Evolutionary conservation across 1,284 basidiomycete species (phyloP).

Genomic region (Violaceomyces palustris): DNA sequence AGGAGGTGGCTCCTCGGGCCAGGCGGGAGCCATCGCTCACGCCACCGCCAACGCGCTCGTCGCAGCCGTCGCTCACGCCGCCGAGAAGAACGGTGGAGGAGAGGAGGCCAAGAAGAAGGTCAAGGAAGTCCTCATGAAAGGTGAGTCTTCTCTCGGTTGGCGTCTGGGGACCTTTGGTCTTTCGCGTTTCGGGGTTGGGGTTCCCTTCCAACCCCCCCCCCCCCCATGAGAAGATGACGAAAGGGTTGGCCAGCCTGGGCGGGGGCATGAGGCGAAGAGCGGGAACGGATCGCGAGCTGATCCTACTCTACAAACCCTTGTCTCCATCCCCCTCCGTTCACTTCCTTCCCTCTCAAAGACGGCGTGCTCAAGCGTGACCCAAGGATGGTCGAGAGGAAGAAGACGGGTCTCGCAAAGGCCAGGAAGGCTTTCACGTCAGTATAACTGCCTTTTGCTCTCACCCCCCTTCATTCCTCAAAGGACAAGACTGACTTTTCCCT

Average conservation of each 20-base stretch:
- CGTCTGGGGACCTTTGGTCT: background rate
- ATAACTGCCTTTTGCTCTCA: conserved; percentile 6
- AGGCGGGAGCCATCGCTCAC: conserved; percentile 81
- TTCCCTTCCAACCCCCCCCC: too few relatives aligned
- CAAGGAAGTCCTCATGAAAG: conserved; percentile 65
- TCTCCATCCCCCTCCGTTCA: background rate
- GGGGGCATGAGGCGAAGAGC: too few relatives aligned
- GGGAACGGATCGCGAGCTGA: too few relatives aligned
- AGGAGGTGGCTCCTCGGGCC: conserved; percentile 83
- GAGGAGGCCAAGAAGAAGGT: conserved; percentile 21
- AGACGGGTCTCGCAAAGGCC: conserved; percentile 85
- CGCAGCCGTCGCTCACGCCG: conserved; percentile 15
- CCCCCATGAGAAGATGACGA: too few relatives aligned
- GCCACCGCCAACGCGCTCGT: conserved; percentile 74
- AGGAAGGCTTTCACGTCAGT: conserved; percentile 62
- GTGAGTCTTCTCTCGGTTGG: conserved; percentile 57
- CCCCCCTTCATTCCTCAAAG: background rate
- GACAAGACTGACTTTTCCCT: too few relatives aligned
- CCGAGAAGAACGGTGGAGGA: conserved; percentile 34
- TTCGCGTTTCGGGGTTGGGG: background rate
- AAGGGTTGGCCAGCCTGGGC: too few relatives aligned
- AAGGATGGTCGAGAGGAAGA: conserved; percentile 96
- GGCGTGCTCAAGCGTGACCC: conserved; percentile 85
- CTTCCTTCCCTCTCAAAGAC: conserved; percentile 57
- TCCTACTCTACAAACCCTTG: background rate